A percentile compares a stretch with the other conserved stretches of the same genome.
Evolutionary conservation across 495 filamentous ascomycete species (phyloP).

Genomic region (Aspergillus wentii): DNA sequence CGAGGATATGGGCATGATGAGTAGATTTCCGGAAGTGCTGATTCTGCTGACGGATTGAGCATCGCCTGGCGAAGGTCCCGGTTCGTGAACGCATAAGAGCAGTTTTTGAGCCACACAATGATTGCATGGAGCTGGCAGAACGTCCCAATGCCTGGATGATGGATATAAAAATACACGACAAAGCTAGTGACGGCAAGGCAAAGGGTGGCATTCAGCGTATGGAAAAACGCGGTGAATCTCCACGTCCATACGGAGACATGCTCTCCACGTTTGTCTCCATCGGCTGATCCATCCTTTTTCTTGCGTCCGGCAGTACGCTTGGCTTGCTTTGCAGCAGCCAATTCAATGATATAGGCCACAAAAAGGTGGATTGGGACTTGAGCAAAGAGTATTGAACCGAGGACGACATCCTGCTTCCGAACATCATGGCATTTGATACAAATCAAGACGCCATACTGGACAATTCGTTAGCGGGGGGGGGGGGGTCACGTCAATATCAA

Average conservation of each 20-base stretch:
- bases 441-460: conserved; percentile 86
- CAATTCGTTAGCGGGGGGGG: conserved; percentile 11
- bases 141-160: conserved; percentile 91
- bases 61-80: conserved; percentile 88
- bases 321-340: conserved; percentile 71
- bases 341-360: conserved; percentile 81
- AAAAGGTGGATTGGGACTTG: conserved; percentile 87
- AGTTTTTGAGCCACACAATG: conserved; percentile 92
- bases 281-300: conserved; percentile 53
- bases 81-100: conserved; percentile 95
- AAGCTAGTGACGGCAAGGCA: conserved; percentile 75
- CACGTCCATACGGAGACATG: conserved; percentile 64
- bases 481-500: no score
- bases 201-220: conserved; percentile 78
- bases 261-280: conserved; percentile 45
- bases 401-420: conserved; percentile 66
- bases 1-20: conserved; percentile 76
- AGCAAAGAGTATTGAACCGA: conserved; percentile 72
- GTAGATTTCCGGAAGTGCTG: conserved; percentile 74
- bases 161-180: conserved; percentile 81
- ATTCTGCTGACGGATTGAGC: conserved; percentile 56
- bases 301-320: conserved; percentile 56
- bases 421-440: conserved; percentile 90
- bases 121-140: conserved; percentile 86
- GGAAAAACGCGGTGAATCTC: conserved; percentile 68